A percentile compares a stretch with the other conserved stretches of the same genome.
These are phyloP conservation scores for Eucalyptus curtisii DNA, from an alignment of 345 rosid genomes.

Conservation along the genomic window DNA sequence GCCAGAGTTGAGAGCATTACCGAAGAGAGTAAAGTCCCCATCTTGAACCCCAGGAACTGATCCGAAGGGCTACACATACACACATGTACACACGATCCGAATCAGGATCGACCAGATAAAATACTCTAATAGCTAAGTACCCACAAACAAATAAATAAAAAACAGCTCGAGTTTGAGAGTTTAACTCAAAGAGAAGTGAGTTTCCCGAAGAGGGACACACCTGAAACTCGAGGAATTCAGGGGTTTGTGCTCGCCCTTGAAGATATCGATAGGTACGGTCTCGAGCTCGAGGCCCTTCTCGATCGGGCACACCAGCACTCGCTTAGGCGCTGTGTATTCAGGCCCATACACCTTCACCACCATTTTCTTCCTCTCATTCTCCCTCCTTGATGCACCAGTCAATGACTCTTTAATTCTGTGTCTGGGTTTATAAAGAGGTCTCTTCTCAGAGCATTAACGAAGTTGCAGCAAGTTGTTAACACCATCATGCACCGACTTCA, in stretches of 20 bases:
- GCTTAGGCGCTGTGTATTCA: too few relatives aligned
- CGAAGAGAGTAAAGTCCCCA: conserved; percentile 40
- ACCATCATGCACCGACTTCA: not conserved
- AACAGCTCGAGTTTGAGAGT: not conserved
- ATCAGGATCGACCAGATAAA: not conserved
- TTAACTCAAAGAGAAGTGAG: not conserved
- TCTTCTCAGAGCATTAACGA: not conserved
- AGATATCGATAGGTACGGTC: too few relatives aligned
- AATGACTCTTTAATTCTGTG: not conserved
- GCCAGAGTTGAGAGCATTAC: not conserved
- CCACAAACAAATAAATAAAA: not conserved
- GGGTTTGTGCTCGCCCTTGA: too few relatives aligned
- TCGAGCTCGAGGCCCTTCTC: too few relatives aligned
- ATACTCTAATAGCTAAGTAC: not conserved
- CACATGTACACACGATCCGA: not conserved
- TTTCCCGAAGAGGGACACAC: not conserved
- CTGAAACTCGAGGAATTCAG: conserved; percentile 53
- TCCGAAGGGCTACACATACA: conserved; percentile 55
- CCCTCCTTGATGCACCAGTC: not conserved
- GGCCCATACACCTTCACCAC: conserved; percentile 55
- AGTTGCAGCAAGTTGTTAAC: not conserved
- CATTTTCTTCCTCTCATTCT: conserved; percentile 9
- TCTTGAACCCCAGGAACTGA: conserved; percentile 47
- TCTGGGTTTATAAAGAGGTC: not conserved
- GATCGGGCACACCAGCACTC: too few relatives aligned